A percentile compares a stretch with the other conserved stretches of the same genome.
Conservation (phyloP, 768 basidiomycete species). For the Boletellus ananiceps region DNA sequence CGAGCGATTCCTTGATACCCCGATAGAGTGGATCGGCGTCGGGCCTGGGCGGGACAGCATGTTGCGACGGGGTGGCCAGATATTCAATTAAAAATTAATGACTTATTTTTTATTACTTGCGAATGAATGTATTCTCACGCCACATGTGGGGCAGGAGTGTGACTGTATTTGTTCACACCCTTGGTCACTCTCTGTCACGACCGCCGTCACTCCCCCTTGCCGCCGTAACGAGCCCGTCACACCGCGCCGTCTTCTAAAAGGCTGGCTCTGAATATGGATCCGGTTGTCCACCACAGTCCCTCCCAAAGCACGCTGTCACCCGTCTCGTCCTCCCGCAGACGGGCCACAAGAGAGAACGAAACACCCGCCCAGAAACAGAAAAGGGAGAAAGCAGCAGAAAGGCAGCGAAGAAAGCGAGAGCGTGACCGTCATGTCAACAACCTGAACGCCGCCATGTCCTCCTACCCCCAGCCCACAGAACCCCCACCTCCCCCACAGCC, state of each 20-base stretch:
- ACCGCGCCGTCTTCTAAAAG: conserved; percentile 15
- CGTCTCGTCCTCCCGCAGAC: conserved; percentile 43
- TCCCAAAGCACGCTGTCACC: conserved; percentile 31
- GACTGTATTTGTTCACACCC: conserved; percentile 19
- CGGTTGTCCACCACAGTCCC: conserved; percentile 30
- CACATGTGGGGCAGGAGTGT: conserved; percentile 10
- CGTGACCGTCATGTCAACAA: conserved; percentile 48
- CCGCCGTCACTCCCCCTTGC: conserved; percentile 30
- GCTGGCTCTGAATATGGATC: conserved; percentile 32
- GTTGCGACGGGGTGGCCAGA: conserved; percentile 34
- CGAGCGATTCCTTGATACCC: conserved; percentile 66
- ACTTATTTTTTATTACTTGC: not conserved
- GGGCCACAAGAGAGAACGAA: conserved; percentile 62
- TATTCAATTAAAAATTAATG: conserved; percentile 20
- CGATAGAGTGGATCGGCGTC: conserved; percentile 89
- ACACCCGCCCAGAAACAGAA: conserved; percentile 68
- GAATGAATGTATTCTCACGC: conserved; percentile 20
- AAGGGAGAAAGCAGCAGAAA: conserved; percentile 82
- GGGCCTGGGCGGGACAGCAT: conserved; percentile 85
- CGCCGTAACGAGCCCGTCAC: conserved; percentile 34
- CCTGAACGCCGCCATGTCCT: conserved; percentile 40
- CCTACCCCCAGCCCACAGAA: conserved; percentile 34
- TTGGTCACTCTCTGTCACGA: conserved; percentile 33
- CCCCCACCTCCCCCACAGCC: conserved; percentile 32
- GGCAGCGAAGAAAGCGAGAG: conserved; percentile 80